Evolutionary conservation across 345 rosid genomes (phyloP).

Genomic region (Lepidium didymum): DNA sequence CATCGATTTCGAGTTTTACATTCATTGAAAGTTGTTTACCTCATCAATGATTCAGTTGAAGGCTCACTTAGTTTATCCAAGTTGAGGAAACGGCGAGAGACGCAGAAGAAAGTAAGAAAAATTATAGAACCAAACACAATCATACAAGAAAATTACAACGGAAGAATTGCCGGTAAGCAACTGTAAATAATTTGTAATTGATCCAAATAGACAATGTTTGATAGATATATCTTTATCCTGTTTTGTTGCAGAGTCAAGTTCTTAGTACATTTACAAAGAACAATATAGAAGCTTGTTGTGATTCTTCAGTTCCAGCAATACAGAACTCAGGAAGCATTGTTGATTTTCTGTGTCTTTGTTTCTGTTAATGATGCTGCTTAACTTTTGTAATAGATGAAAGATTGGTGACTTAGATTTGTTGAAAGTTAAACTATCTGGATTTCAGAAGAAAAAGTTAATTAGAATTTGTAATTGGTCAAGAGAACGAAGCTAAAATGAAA

Average conservation of each 20-base stretch:
- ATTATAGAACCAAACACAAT: slow-evolving; percentile 5
- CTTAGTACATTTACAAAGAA: not conserved
- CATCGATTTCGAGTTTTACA: not conserved
- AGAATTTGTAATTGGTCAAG: not conserved
- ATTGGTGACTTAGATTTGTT: not conserved
- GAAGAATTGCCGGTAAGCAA: slow-evolving; percentile 33
- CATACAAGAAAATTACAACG: slow-evolving; percentile 18
- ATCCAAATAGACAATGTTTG: not conserved
- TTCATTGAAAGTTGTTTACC: not conserved
- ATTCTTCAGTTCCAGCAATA: not conserved
- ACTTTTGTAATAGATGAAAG: not conserved
- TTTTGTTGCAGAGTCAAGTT: slow-evolving; percentile 15
- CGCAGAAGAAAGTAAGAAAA: slow-evolving; percentile 29
- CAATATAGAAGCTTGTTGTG: not conserved
- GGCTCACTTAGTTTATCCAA: slow-evolving; percentile 63
- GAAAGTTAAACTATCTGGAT: not conserved
- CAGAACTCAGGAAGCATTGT: not conserved
- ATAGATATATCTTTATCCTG: not conserved
- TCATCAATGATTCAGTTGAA: slow-evolving; percentile 42
- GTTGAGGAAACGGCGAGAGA: slow-evolving; percentile 37
- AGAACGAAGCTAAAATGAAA: too few species aligned
- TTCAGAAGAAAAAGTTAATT: not conserved
- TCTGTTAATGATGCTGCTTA: not conserved
- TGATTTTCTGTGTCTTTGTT: not conserved
- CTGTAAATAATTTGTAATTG: not conserved